A percentile compares a stretch with the other conserved stretches of the same genome.
phyloP scores from a whole-genome alignment of 805 yeast genomes.

The Phaffomyces antillensis region DNA sequence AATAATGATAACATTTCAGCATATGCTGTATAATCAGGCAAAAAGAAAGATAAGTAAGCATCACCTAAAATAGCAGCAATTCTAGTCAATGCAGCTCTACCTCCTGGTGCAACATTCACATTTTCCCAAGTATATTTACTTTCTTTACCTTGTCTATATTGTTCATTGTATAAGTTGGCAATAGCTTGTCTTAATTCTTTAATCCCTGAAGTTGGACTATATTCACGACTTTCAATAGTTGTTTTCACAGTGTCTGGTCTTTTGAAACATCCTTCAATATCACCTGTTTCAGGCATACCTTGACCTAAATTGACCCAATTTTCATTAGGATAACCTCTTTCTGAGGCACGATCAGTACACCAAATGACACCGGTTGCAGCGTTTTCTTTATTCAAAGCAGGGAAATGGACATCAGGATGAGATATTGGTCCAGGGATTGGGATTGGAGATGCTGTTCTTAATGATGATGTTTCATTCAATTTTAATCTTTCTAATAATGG shows the following conservation, averaged over 20 bases:
- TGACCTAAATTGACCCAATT: conserved; percentile 57
- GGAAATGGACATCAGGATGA: conserved; percentile 40
- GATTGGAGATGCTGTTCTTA: conserved; percentile 33
- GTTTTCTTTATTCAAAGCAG: conserved; percentile 52
- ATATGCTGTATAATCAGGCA: conserved; percentile 60
- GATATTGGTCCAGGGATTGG: conserved; percentile 43
- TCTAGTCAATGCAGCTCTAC: conserved; percentile 55
- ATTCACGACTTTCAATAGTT: conserved; percentile 43
- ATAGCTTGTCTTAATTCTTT: conserved; percentile 49
- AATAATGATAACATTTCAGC: conserved; percentile 58
- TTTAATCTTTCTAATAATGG: conserved; percentile 3
- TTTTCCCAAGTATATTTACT: conserved; percentile 55
- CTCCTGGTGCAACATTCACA: conserved; percentile 60
- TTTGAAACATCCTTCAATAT: conserved; percentile 49
- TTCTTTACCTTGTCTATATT: conserved; percentile 39
- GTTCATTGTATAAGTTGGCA: conserved; percentile 47
- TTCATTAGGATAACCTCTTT: conserved; percentile 39
- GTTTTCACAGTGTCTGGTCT: conserved; percentile 43
- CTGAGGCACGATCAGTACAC: conserved; percentile 56
- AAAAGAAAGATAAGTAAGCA: conserved; percentile 51
- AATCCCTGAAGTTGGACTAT: conserved; percentile 55
- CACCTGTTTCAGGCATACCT: conserved; percentile 61
- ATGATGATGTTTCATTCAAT: conserved; percentile 1
- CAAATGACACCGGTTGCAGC: conserved; percentile 59
- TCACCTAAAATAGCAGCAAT: conserved; percentile 54